These are phyloP conservation scores for Allantophomopsis cytisporea DNA, from an alignment of 2,329 filamentous ascomycete genomes.

Conservation along the genomic window DNA sequence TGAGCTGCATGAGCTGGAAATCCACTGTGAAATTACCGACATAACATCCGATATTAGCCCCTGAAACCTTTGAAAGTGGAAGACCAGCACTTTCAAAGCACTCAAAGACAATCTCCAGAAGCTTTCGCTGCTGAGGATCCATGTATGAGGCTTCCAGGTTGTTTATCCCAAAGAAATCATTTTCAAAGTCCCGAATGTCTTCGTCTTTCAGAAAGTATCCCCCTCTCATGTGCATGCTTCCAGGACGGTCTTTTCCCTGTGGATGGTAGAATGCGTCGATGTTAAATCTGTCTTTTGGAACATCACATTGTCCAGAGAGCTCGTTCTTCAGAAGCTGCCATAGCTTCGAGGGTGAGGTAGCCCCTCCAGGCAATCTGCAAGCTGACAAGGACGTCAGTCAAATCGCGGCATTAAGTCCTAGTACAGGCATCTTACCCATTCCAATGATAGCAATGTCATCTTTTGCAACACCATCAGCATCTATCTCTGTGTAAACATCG, in stretches of 20 bases:
- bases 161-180: neutral
- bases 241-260: neutral
- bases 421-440: no score
- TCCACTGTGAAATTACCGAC: constrained; percentile 13
- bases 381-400: no score
- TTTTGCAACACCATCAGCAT: no score
- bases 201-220: neutral
- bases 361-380: no score
- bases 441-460: no score
- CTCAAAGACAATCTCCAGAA: constrained; percentile 3
- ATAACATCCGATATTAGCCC: constrained; percentile 18
- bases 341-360: no score
- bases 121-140: constrained; percentile 11
- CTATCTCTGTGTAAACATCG: no score
- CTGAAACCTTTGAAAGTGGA: constrained; percentile 13
- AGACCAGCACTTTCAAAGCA: constrained; percentile 19
- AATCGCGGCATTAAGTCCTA: no score
- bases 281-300: no score
- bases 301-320: no score
- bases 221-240: neutral
- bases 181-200: neutral
- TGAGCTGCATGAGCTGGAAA: constrained; percentile 12
- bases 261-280: neutral
- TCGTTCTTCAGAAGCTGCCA: no score
- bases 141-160: neutral